Base-by-base conservation (phyloP, 306 rosid genomes). In the Ziziphus jujuba region DNA sequence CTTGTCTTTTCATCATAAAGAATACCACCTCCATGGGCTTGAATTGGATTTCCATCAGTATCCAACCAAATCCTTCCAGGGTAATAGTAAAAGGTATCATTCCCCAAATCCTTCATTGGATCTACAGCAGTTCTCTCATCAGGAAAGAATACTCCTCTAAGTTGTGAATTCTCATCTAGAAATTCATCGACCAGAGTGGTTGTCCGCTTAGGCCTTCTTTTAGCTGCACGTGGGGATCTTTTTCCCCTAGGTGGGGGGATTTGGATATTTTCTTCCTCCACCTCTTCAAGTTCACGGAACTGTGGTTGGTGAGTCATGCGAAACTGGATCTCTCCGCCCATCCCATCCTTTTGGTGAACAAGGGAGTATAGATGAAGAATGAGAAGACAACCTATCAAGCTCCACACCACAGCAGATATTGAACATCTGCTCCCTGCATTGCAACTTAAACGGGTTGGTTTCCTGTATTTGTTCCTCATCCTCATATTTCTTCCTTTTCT, bases 21-120 rank as follows among this genome's bases (percentile, higher is more conserved):
- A 74, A 95, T 78, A 66, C 97, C 99, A 51, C 99, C 99, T 75
- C 99, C 99, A 74, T 90, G 99, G 55, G 97, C 97, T 82, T 95
- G 97, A 69, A 90, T 90, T 34, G 97, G 96, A 81, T 87, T 84
- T 48, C 95, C 92, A 50, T 95, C 92, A 4, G 95, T 84, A 77
- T 95, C 99, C 85, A 95, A 69, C 97, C 99, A 95, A 73, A 88
- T 81, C 79, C 95, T 82, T 73, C 95, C 99, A 3, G 99, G 96
- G 69, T 80, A 72, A 69, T 85, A 91, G 82, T 85, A 80, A 78
- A 65, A 77, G 71, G 87, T 91, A 62, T 84, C 91, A 69, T 85
- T 79, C 44, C 66, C 89, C 2, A 54, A 65, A 34, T 77, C 72
- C 83, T 65, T 81, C 69, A 38, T 62, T 20, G 99, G 97, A 86